A percentile compares a stretch with the other conserved stretches of the same genome.
phyloP scores from a whole-genome alignment of 306 rosid species.

The Casuarina cunninghamiana region DNA sequence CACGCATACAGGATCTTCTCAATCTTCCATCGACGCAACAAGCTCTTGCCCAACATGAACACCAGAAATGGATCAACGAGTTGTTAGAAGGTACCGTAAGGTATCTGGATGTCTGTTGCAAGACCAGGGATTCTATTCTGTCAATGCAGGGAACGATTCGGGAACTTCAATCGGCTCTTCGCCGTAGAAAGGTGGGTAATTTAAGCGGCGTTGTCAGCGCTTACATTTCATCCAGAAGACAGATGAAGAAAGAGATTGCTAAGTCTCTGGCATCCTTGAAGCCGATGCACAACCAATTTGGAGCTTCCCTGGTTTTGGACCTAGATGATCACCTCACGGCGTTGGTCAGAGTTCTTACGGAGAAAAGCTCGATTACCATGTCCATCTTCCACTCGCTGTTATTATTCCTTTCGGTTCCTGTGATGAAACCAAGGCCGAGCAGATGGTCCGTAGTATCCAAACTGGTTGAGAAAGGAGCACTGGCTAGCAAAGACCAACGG shows the following conservation, averaged over 20 bases:
- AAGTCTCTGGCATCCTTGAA: constrained; percentile 39
- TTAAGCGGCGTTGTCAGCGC: constrained; percentile 27
- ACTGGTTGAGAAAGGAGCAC: constrained; percentile 44
- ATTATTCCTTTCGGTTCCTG: constrained; percentile 47
- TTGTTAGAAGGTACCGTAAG: constrained; percentile 53
- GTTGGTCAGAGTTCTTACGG: constrained; percentile 61
- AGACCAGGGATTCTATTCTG: constrained; percentile 47
- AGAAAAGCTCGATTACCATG: constrained; percentile 50
- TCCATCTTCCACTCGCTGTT: constrained; percentile 48
- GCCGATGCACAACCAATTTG: constrained; percentile 38
- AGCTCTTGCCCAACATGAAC: constrained; percentile 49
- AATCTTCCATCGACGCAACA: constrained; percentile 54
- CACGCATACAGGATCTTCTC: constrained; percentile 50
- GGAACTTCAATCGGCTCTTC: constrained; percentile 60
- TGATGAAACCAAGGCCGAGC: constrained; percentile 49
- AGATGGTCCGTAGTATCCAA: constrained; percentile 69
- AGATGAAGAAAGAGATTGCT: constrained; percentile 42
- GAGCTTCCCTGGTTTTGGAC: constrained; percentile 22
- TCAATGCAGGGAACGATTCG: constrained; percentile 43
- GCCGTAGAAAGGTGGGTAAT: constrained; percentile 56
- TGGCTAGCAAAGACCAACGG: constrained; percentile 17
- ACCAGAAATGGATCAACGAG: constrained; percentile 59
- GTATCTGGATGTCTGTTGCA: constrained; percentile 56
- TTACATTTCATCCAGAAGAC: constrained; percentile 46
- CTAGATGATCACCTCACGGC: constrained; percentile 42